Percentiles rank a stretch among this genome's conserved stretches.
phyloP scores from a whole-genome alignment of 2,329 filamentous ascomycete genomes.

The Saccharata proteae region DNA sequence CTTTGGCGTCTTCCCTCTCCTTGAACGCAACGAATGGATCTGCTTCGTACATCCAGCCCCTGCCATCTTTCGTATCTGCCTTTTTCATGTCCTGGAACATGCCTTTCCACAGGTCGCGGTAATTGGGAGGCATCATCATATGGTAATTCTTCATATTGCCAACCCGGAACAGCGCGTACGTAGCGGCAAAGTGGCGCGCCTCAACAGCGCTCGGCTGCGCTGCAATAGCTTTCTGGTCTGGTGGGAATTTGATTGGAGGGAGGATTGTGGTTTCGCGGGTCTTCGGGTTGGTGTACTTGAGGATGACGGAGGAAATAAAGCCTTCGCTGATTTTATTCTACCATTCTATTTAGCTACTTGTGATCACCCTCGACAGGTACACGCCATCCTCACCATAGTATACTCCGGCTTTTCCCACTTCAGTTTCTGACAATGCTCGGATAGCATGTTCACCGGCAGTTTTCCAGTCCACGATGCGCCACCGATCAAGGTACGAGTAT shows the following conservation, averaged over 20 bases:
- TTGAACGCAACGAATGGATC: conserved; percentile 78
- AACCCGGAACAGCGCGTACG: conserved; percentile 81
- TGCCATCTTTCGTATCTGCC: conserved; percentile 63
- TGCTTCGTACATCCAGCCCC: conserved; percentile 84
- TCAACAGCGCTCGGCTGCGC: conserved; percentile 71
- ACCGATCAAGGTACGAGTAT: conserved; percentile 68
- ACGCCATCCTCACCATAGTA: conserved; percentile 56
- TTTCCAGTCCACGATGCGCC: conserved; percentile 97
- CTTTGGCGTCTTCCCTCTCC: conserved; percentile 68
- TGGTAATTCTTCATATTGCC: conserved; percentile 94
- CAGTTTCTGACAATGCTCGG: conserved; percentile 90
- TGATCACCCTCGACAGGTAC: neutral
- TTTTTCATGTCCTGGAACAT: conserved; percentile 75
- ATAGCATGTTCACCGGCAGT: conserved; percentile 81
- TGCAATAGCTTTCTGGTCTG: conserved; percentile 63
- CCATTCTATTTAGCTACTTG: conserved; percentile 7
- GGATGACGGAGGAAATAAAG: conserved; percentile 67
- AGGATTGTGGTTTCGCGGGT: conserved; percentile 65
- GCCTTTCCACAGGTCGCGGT: conserved; percentile 80
- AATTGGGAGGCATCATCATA: conserved; percentile 83
- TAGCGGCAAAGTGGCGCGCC: conserved; percentile 84
- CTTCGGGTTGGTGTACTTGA: conserved; percentile 64
- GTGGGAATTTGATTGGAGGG: conserved; percentile 71
- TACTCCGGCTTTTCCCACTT: conserved; percentile 94
- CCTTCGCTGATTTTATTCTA: conserved; percentile 58